Evolutionary conservation across 2,329 filamentous ascomycete genomes (phyloP), one percentile per base, ranked within the genome.

Genomic region (Cladosporium halotolerans): DNA sequence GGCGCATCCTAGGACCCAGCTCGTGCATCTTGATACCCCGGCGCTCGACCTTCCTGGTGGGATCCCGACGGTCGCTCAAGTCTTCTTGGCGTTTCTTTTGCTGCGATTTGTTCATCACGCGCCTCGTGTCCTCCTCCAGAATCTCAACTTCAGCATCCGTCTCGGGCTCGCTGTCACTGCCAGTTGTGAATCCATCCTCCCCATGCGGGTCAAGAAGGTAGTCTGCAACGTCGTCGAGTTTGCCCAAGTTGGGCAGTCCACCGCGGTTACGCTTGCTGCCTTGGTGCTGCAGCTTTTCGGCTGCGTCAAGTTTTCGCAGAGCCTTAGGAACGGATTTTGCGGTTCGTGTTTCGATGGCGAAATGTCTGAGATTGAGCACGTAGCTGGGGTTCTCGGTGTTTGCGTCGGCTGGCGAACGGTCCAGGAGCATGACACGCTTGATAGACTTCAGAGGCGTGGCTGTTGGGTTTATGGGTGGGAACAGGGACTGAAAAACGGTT

Each of bases 81-180:
- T 44, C 55, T 19, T 55, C 55, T 56, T 55, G 62, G 33, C 52
- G 60, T 60, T 56, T 50, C 49, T 61, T 74, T 57, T 73, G 62
- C 48, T 81, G 76, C 36, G 75, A 73, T 60, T 76, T 76, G 51
- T 76, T 70, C 77, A 83, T 71, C 0, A 88, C 81, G 63, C 81
- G 86, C 62, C 81, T 78, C 1, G 84, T 75, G 52, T 83, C 73
- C 54, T 76, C 59, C 61, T 75, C 73, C 77, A 80, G 69, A 18
- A 99, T 83, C 68, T 99, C 93, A 9, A 99, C 89, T 71, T 99
- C 93, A 41, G 89, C 91, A 66, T 99, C 93, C 0, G 92, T 96
- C 58, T 97, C 93, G 19, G 87, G 76, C 67, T 99, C 93, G 39
- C 89, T 96, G 53, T 95, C 93, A 59, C 89, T 95, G 54, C 93